Evolutionary conservation across 257 asterid genomes (phyloP), one percentile per base, ranked within the genome.

Genomic region (Nicotiana paniculata): DNA sequence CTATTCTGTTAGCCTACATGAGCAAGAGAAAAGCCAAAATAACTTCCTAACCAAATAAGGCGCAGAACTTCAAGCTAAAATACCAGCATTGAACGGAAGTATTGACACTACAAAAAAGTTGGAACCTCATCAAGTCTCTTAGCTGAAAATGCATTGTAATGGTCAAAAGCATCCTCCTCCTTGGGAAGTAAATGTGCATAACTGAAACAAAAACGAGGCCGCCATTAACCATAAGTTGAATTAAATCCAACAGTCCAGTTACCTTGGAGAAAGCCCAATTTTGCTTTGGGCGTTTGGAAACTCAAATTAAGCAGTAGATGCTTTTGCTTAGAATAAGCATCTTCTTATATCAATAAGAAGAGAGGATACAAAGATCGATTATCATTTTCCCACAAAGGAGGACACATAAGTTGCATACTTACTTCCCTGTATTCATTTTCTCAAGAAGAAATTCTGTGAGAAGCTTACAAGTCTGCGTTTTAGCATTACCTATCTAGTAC

Each of bases 81-180:
- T 8, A 74, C 46, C 64, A 39, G 24, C 80, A 51, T 75, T 51
- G 28, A 75, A 75, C 48, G 9, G 39, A 74, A 51, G 80, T 28
- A 51, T 28, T 17, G 64, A 53, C 55, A 70, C 26, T 39, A 72
- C 43, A 11, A 72, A 82, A 32, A 58, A 10, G 1, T 6, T 53
- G 76, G 30, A 67, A 84, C 51, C 74, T 67, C 79, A 21, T 96
- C 99, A 82, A 93, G 97, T 89, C 98, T 91, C 94, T 91, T 91
- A 54, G 94, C 91, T 26, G 95, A 93, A 81, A 90, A 91, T 66
- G 93, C 87, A 82, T 85, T 89, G 87, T 93, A 96, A 78, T 92
- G 95, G 89, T 91, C 98, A 87, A 94, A 85, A 86, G 99, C 98
- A 66, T 92, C 99, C 84, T 90, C 99, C 62, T 96, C 99, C 90